A percentile compares a stretch with the other conserved stretches of the same genome.
Conservation (phyloP, 169 alveolate species). For the Eimeria maxima region DNA sequence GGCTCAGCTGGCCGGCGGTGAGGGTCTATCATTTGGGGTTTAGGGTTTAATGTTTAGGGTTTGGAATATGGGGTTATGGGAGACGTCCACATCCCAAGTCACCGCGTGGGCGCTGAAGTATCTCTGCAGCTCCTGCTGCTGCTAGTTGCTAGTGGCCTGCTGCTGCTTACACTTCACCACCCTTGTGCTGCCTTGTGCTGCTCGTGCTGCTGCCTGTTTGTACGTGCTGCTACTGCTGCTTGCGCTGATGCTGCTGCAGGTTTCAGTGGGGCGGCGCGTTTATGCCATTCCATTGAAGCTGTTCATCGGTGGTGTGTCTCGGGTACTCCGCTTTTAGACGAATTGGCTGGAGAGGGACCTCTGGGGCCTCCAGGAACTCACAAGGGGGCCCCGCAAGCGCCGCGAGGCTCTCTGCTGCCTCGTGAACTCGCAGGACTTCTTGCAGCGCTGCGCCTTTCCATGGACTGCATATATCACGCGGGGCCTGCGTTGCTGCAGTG, state of each 20-base stretch:
- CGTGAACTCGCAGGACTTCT: slow-evolving; percentile 86
- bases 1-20: slow-evolving; percentile 89
- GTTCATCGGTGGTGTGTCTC: slow-evolving; percentile 87
- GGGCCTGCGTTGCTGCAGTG: slow-evolving; percentile 53
- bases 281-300: slow-evolving; percentile 70
- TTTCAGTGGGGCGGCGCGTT: slow-evolving; percentile 74
- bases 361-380: background rate
- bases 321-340: slow-evolving; percentile 87
- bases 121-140: background rate
- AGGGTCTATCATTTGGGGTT: background rate
- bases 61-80: background rate
- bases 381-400: slow-evolving; percentile 4
- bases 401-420: slow-evolving; percentile 77
- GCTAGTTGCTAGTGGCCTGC: background rate
- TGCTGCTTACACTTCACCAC: background rate
- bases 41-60: background rate
- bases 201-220: background rate
- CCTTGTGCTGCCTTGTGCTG: background rate
- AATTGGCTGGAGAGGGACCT: slow-evolving; percentile 37
- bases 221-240: background rate
- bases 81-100: background rate
- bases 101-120: background rate
- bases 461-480: background rate
- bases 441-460: slow-evolving; percentile 69
- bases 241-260: slow-evolving; percentile 69